Base-by-base conservation (phyloP, 768 basidiomycete species). In the Leucocoprinus birnbaumii region DNA sequence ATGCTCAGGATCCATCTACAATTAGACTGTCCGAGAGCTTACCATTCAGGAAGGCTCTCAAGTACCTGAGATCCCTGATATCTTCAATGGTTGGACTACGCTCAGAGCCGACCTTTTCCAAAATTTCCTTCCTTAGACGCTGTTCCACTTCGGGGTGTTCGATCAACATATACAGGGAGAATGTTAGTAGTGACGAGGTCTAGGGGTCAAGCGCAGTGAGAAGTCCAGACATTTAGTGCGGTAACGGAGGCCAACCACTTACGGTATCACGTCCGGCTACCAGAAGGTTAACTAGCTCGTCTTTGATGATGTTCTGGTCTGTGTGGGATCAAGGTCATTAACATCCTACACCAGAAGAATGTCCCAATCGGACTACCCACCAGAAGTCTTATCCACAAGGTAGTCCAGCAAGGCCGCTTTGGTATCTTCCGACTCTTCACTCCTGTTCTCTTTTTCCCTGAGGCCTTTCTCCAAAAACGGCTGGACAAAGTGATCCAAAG, bases 111-210 rank as follows among this genome's bases (percentile, higher is more conserved):
- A 78, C 56, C 27, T 62, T 66, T 11, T 57, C 55, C 1, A 74
- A 44, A 21, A 79, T 63, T 51, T 79, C 77, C 26, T 67, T 64
- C 2, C 72, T 65, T 9, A 79, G 67, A 0, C 68, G 63, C 2
- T 48, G 55, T 13, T 69, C 53, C n/a, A 77, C 63, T 3, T 65
- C 47, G 2, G 75, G 75, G 54, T 77, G 69, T 50, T 66, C 62
- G 4, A 75, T 64, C 22, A 79, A 66, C 59, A 71, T 68, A 59
- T 77, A 79, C 3, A 73, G 58, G 11, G 70, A 66, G 56, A 75
- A 78, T 1, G 77, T 74, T 7, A 79, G 61, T 0, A 70, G 65
- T 7, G 68, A 65, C 13, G 74, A 70, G 8, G 77, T 78, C 72
- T 73, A 48, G n/a, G 10, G 19, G 7, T 45, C 14, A 11, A n/a